Evolutionary conservation across 2,329 filamentous ascomycete species (phyloP).

Genomic region (Apiospora arundinis): DNA sequence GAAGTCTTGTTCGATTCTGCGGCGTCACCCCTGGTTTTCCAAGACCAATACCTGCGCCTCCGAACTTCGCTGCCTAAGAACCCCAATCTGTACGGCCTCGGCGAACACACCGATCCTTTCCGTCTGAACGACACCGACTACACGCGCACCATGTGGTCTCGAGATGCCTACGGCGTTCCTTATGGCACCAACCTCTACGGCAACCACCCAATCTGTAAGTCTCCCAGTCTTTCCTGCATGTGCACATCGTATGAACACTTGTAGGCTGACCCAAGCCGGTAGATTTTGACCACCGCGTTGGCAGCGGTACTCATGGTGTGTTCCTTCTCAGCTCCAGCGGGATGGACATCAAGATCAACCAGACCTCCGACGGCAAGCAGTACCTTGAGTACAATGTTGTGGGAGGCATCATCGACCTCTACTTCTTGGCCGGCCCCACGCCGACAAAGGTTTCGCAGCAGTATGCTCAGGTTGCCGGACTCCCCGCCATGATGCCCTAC

Average conservation of each 20-base stretch:
- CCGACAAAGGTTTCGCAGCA: slow-evolving; percentile 65
- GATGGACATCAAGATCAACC: slow-evolving; percentile 79
- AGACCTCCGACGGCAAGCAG: slow-evolving; percentile 62
- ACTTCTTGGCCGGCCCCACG: slow-evolving; percentile 66
- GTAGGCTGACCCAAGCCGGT: not conserved
- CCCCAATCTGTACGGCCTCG: slow-evolving; percentile 78
- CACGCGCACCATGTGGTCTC: slow-evolving; percentile 72
- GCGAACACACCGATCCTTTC: slow-evolving; percentile 77
- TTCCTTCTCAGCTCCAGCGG: slow-evolving; percentile 76
- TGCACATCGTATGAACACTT: not conserved
- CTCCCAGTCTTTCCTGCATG: not conserved
- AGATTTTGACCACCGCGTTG: slow-evolving; percentile 66
- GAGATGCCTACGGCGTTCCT: slow-evolving; percentile 69
- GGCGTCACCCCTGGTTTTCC: slow-evolving; percentile 71
- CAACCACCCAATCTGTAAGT: slow-evolving; percentile 70
- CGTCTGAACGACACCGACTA: slow-evolving; percentile 72
- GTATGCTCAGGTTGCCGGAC: slow-evolving; percentile 62
- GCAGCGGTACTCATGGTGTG: slow-evolving; percentile 65
- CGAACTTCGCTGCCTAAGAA: slow-evolving; percentile 72
- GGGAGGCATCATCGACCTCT: slow-evolving; percentile 77
- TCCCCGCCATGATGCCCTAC: slow-evolving; percentile 68
- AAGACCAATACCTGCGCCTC: slow-evolving; percentile 78
- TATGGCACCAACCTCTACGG: slow-evolving; percentile 72
- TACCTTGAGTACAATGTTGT: slow-evolving; percentile 82
- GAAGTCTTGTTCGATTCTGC: slow-evolving; percentile 74